Base-by-base conservation (phyloP, 805 yeast species). In the Cyberlindnera petersonii region DNA sequence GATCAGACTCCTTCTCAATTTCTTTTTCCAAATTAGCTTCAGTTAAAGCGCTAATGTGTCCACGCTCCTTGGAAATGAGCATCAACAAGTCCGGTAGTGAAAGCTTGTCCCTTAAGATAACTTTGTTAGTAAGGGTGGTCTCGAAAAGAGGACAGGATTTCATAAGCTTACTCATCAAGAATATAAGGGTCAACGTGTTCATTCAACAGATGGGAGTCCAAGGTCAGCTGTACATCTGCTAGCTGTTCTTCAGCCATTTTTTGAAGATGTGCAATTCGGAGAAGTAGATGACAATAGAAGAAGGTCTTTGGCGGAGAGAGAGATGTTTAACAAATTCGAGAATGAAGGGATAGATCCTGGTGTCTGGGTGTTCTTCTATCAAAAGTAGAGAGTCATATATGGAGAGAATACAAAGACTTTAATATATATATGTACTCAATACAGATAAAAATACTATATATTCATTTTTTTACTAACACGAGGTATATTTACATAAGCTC, bases 81-180 rank as follows among this genome's bases (percentile, higher is more conserved):
- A 83, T 83, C 19, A 82, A 74, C 24, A 81, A 55, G 47, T 78
- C 79, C 14, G 68, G 65, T 24, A 81, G 53, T 1, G 77, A 61
- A 44, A 77, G 61, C 31, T 67, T 51, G 24, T 52, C 50, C 34
- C 55, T 51, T 22, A 27, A 13, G 18, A 4, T 5, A 6, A 8
- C 8, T 10, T 26, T 20, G 37, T 34, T 31, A 33, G 35, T 31
- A 14, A 17, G 11, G 9, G 27, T 15, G 5, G 18, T 4, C 22
- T 5, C 22, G 6, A 9, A 18, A 13, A 9, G 11, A 9, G 17
- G 5, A 6, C n/a, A 13, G n/a, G 3, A 16, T 20, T 10, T 5
- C 5, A 8, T 5, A 13, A 17, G 43, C 55, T 28, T 24, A 51
- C 56, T 53, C 58, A 24, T 55, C 56, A 9, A 52, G 31, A 7